Conservation (phyloP, 2,329 filamentous ascomycete species). For the Scedosporium minutisporum region DNA sequence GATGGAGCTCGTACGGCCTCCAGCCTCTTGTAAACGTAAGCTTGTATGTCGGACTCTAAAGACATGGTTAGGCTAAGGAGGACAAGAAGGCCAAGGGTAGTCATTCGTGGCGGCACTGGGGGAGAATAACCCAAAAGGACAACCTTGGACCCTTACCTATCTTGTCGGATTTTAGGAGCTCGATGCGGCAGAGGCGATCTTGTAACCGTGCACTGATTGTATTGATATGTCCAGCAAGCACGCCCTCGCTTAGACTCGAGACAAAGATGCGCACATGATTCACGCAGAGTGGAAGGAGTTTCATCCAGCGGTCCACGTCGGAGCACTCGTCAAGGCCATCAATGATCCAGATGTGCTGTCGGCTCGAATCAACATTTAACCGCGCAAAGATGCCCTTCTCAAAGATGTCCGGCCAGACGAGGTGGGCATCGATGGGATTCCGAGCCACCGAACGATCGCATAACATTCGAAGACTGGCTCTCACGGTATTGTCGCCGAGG, state of each 20-base stretch:
- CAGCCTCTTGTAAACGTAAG: background rate
- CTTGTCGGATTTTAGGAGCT: background rate
- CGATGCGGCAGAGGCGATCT: background rate
- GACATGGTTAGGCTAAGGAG: background rate
- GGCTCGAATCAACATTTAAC: background rate
- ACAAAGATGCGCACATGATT: background rate
- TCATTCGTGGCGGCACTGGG: no score
- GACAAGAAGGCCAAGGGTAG: no score
- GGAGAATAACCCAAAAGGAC: no score
- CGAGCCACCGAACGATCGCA: no score
- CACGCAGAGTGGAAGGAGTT: background rate
- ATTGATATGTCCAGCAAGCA: background rate
- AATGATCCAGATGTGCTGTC: background rate
- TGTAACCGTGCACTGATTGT: background rate
- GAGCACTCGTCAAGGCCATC: background rate
- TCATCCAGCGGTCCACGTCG: background rate
- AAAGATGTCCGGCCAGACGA: background rate
- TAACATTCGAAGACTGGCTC: background rate
- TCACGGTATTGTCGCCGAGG: background rate
- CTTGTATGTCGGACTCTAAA: background rate
- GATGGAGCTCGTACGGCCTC: background rate
- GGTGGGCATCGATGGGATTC: no score
- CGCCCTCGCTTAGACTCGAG: background rate
- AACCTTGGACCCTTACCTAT: background rate
- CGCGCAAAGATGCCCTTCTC: background rate